phyloP scores from a whole-genome alignment of 345 rosid genomes.

The Hibiscus mutabilis region DNA sequence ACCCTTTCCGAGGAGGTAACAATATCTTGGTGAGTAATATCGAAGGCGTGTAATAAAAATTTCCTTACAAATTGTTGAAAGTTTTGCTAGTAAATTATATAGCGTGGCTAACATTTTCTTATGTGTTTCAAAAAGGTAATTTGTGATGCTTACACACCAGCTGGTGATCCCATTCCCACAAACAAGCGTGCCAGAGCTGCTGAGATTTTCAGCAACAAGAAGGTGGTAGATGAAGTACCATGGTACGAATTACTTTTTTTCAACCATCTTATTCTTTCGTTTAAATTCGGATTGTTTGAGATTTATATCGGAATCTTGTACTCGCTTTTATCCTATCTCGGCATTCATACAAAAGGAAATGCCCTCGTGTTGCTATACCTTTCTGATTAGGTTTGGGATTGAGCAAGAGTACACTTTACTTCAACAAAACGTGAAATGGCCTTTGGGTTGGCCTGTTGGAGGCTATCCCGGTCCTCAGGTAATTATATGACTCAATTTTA shows the following conservation, averaged over 20 bases:
- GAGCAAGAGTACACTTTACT: slow-evolving; percentile 98
- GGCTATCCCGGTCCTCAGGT: slow-evolving; percentile 98
- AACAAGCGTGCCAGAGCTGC: slow-evolving; percentile 92
- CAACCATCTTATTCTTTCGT: background rate
- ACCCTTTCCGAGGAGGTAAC: slow-evolving; percentile 94
- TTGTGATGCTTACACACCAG: slow-evolving; percentile 84
- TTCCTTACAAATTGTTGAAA: background rate
- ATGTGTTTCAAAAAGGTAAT: slow-evolving; percentile 47
- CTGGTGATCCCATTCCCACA: slow-evolving; percentile 92
- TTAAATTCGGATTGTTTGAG: background rate
- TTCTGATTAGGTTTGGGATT: slow-evolving; percentile 64
- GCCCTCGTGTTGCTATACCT: background rate
- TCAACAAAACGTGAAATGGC: slow-evolving; percentile 84
- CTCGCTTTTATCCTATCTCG: background rate
- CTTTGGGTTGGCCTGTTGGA: slow-evolving; percentile 99
- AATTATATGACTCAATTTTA: background rate
- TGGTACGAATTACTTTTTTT: slow-evolving; percentile 41
- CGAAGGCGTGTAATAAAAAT: background rate
- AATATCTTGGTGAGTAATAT: slow-evolving; percentile 72
- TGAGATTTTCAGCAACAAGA: slow-evolving; percentile 58
- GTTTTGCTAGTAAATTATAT: background rate
- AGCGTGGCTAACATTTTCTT: slow-evolving; percentile 6
- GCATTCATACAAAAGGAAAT: background rate
- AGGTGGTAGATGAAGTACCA: slow-evolving; percentile 64
- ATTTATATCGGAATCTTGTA: background rate